Evolutionary conservation across 129 eudicot species (phyloP), one percentile per base, ranked within the genome.

Genomic region (Centrapalus pauciflorus): DNA sequence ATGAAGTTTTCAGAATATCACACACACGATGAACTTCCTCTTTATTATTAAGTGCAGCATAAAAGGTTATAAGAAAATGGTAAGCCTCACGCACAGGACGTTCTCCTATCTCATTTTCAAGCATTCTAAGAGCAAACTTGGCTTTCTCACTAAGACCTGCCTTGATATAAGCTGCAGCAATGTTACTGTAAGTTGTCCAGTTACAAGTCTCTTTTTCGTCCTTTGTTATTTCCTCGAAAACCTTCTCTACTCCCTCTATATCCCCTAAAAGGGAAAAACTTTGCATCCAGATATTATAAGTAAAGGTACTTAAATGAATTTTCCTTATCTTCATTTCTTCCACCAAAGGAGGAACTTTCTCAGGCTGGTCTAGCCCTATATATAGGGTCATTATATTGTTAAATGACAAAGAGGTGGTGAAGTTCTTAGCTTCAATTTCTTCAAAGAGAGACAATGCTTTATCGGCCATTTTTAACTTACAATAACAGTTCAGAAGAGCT

Each of bases 161-260:
- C 68, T 72, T 83, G 37, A 77, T 73, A 67, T 87, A 91, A 40
- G 70, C 76, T 9, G 56, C 63, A 2, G 94, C 90, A 40, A 85
- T 50, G 78, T 83, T 76, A 74, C 98, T 85, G 54, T 85, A 85
- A 7, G 81, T 81, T 1, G 84, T 85, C 98, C 98, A 85, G 57
- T 82, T 73, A 66, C 84, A 74, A 23, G 67, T 59, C 55, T 67
- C 73, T 11, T 25, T 28, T 4, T 59, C 20, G 19, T 72, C 81
- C 41, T 34, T 56, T 33, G 48, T 62, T 48, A 83, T 76, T 84
- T 91, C 96, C 60, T 83, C 88, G 21, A 77, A 79, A 40, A 85
- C 89, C 66, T 78, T 81, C 75, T 91, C 98, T 4, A 78, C 87
- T 17, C 88, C 95, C 56, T 87, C 90, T 7, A 85, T 64, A 73